A percentile compares a stretch with the other conserved stretches of the same genome.
Conservation (phyloP, 129 eudicot species). For the Flaveria linearis region DNA sequence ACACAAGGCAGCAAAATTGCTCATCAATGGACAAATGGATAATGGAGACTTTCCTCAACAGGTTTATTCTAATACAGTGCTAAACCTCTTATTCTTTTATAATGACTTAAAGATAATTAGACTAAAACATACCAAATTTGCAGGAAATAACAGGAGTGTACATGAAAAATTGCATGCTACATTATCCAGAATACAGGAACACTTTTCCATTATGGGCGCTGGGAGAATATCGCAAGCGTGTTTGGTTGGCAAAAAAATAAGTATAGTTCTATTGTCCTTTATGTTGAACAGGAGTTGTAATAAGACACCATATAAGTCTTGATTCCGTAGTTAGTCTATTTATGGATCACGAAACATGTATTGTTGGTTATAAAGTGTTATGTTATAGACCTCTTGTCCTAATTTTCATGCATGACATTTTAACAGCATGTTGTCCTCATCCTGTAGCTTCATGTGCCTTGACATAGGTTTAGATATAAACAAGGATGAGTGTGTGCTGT, state of each 20-base stretch:
- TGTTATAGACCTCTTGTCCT: not conserved
- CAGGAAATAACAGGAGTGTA: slow-evolving; percentile 37
- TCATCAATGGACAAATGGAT: slow-evolving; percentile 35
- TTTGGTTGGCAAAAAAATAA: slow-evolving; percentile 27
- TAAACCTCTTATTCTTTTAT: not conserved
- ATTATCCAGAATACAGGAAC: slow-evolving; percentile 37
- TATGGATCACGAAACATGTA: slow-evolving; percentile 4
- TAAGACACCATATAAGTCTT: not conserved
- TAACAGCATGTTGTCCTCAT: no score
- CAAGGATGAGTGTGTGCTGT: no score
- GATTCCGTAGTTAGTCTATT: not conserved
- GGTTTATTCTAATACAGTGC: not conserved
- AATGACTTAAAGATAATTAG: not conserved
- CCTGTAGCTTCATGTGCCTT: no score
- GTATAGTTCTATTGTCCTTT: not conserved
- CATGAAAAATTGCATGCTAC: slow-evolving; percentile 44
- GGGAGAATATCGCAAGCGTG: slow-evolving; percentile 29
- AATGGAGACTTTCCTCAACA: slow-evolving; percentile 44
- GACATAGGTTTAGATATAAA: no score
- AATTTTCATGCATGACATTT: no score
- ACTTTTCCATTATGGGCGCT: slow-evolving; percentile 38
- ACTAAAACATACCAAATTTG: not conserved
- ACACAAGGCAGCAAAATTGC: slow-evolving; percentile 40
- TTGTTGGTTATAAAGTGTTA: not conserved
- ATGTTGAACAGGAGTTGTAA: slow-evolving; percentile 8